Percentiles rank a stretch among this genome's conserved stretches.
phyloP scores from a whole-genome alignment of 116 monocot species.

The Cymodocea nodosa region DNA sequence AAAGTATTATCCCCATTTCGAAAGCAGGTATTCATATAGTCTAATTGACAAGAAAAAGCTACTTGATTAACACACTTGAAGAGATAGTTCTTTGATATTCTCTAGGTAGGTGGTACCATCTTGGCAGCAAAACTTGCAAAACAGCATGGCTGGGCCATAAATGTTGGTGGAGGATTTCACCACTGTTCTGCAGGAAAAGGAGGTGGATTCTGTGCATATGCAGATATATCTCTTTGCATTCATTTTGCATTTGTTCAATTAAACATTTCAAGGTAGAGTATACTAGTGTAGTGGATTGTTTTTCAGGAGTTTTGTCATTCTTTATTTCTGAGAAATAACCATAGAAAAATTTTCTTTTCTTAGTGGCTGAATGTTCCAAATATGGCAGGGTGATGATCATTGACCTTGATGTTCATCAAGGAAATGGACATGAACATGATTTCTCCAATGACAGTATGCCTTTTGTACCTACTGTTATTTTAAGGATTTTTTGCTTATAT shows the following conservation, averaged over 20 bases:
- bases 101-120: constrained; percentile 78
- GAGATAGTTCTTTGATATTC: not conserved
- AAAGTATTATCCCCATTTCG: constrained; percentile 81
- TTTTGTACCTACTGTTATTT: not conserved
- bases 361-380: not conserved
- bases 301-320: not conserved
- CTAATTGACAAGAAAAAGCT: not conserved
- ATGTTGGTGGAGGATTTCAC: constrained; percentile 97
- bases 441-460: constrained; percentile 65
- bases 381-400: constrained; percentile 77
- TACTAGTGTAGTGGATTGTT: not conserved
- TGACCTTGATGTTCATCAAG: constrained; percentile 99
- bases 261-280: constrained; percentile 64
- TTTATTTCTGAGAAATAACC: not conserved
- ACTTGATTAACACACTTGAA: not conserved
- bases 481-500: too few species aligned
- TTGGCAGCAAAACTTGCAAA: constrained; percentile 84
- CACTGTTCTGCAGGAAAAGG: constrained; percentile 88
- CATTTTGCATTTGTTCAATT: constrained; percentile 74
- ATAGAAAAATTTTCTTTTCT: not conserved
- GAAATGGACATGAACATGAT: constrained; percentile 95
- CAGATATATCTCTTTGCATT: constrained; percentile 87
- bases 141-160: constrained; percentile 92
- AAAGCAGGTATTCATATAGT: constrained; percentile 41
- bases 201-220: constrained; percentile 96